Conservation (phyloP, 306 rosid species). For the Ormosia emarginata region DNA sequence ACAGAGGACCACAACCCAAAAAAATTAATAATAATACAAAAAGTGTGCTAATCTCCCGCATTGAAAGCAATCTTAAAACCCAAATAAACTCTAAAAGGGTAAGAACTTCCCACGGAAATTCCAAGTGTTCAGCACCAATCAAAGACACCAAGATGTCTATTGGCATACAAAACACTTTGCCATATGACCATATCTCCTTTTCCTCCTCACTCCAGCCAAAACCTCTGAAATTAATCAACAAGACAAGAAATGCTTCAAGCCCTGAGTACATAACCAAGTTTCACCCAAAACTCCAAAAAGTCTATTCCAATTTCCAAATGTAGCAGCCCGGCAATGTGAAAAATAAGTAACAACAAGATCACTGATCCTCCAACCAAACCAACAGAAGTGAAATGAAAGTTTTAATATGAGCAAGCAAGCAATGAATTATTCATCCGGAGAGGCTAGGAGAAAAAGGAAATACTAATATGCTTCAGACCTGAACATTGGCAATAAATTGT, state of each 20-base stretch:
- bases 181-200: not conserved
- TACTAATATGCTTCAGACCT: not conserved
- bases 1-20: slow-evolving; percentile 3
- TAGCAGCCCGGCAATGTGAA: not conserved
- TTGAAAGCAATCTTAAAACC: slow-evolving; percentile 8
- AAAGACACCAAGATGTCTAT: not conserved
- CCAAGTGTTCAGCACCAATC: not conserved
- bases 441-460: not conserved
- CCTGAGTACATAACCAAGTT: slow-evolving; percentile 18
- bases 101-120: not conserved
- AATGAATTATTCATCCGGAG: not conserved
- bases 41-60: not conserved
- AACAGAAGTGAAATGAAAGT: not conserved
- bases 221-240: slow-evolving; percentile 10
- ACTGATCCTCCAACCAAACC: slow-evolving; percentile 28
- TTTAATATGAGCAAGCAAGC: not conserved
- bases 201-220: slow-evolving; percentile 6
- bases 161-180: not conserved
- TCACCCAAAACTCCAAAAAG: slow-evolving; percentile 12
- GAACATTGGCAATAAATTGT: not conserved
- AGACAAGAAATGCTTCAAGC: not conserved
- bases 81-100: slow-evolving; percentile 17
- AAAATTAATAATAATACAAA: not conserved
- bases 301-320: not conserved
- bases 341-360: not conserved